These are phyloP conservation scores for Ramaria rubella DNA, from an alignment of 768 basidiomycete species.

Conservation along the genomic window DNA sequence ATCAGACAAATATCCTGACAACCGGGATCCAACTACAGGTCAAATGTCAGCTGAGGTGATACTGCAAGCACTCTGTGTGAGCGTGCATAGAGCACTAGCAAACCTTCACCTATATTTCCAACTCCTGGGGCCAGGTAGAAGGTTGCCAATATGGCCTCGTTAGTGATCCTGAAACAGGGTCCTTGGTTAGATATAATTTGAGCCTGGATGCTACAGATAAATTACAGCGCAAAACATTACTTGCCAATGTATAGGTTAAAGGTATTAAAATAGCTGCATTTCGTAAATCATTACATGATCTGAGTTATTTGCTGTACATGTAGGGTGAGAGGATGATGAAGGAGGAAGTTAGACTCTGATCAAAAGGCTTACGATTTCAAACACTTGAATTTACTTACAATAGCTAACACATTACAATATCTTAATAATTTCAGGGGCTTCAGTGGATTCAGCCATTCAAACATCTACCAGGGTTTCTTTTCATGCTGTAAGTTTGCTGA, in stretches of 20 bases:
- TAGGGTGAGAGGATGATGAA: not conserved
- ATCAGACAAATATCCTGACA: conserved; percentile 57
- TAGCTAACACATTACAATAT: not conserved
- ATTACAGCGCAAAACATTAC: no score
- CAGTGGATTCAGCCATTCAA: conserved; percentile 1
- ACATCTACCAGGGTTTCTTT: no score
- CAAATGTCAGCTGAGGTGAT: not conserved
- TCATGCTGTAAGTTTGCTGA: not conserved
- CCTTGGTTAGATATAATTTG: not conserved
- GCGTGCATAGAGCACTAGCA: not conserved
- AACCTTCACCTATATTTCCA: conserved; percentile 2
- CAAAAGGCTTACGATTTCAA: no score
- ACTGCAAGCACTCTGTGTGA: no score
- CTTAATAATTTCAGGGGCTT: not conserved
- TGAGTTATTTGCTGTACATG: not conserved
- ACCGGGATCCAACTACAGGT: conserved; percentile 57
- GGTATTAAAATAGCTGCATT: not conserved
- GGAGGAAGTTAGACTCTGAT: not conserved
- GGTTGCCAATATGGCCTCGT: conserved; percentile 3
- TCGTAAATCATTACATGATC: not conserved
- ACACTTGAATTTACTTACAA: not conserved
- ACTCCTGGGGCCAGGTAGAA: not conserved
- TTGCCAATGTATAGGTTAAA: conserved; percentile 1
- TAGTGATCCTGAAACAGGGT: not conserved
- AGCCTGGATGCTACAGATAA: not conserved